Evolutionary conservation across 331 rosid genomes (phyloP), one percentile per base, ranked within the genome.

Genomic region (Quercus tomentella): DNA sequence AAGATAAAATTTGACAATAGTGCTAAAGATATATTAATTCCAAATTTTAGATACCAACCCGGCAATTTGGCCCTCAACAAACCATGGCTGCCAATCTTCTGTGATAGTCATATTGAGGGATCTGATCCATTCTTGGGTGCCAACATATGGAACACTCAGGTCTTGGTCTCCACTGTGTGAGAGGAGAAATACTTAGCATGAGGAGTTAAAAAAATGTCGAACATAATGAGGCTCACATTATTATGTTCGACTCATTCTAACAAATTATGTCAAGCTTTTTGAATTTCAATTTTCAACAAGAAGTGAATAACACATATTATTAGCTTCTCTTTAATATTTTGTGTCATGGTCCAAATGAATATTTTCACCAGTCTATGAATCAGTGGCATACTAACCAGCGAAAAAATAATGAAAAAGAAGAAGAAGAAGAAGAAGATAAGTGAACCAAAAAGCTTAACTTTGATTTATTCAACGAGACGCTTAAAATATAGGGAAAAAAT

Each of bases 21-120:
- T 16, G 31, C 74, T 22, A 6, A 41, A 21, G 30, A 23, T 8
- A 9, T n/a, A 20, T 15, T 70, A 70, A 20, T 70, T 70, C 16
- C 9, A 37, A 15, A 25, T 4, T 41, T 41, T 8, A 70, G 74
- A 17, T 41, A 58, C 68, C 5, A 30, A 76, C 79, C 79, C 79
- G 9, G 79, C 79, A 17, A 76, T 33, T 76, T 76, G 79, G 3
- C 79, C 79, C 20, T 76, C 72, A 6, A 76, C 56, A 45, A 76
- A 45, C 79, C 79, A 76, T 37, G 79, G 73, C 45, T 15, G 8
- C 79, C 79, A 76, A 17, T 12, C 61, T 49, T 22, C 58, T 2
- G 2, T n/a, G 17, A 62, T 6, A 16, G 79, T 41, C 49, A 76
- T 22, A 37, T 76, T 28, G 61, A 76, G 73, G 17, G 58, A 43